These are phyloP conservation scores for Sporisorium reilianum DNA, from an alignment of 1,284 basidiomycete species.

Conservation along the genomic window DNA sequence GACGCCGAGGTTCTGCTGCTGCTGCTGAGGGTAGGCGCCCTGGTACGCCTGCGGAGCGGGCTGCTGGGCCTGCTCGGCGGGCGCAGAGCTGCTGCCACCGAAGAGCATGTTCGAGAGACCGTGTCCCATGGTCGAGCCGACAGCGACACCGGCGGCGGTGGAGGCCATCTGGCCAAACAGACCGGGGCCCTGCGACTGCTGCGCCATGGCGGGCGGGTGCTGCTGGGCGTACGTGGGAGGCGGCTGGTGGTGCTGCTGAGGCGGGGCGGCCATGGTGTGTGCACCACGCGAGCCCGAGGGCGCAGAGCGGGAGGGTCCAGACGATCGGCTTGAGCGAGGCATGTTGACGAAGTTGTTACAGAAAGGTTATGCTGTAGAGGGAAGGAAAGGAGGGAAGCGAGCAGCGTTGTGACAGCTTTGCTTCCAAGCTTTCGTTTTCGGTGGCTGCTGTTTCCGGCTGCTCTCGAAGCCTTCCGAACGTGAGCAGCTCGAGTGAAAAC, in stretches of 20 bases:
- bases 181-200: conserved; percentile 54
- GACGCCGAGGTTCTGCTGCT: conserved; percentile 63
- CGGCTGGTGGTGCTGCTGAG: conserved; percentile 38
- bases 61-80: conserved; percentile 63
- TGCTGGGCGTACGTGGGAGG: conserved; percentile 36
- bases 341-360: conserved; percentile 34
- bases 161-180: conserved; percentile 78
- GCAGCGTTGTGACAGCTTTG: not conserved
- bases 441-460: conserved; percentile 21
- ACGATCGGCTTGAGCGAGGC: conserved; percentile 64
- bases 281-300: conserved; percentile 64
- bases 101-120: conserved; percentile 87
- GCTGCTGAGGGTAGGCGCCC: conserved; percentile 26
- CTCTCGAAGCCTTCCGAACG: conserved; percentile 20
- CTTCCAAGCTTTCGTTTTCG: not conserved
- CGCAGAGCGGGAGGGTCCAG: conserved; percentile 58
- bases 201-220: conserved; percentile 41
- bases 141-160: conserved; percentile 85
- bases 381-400: not conserved
- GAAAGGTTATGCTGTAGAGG: conserved; percentile 16
- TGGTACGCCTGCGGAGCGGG: conserved; percentile 49
- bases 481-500: conserved; percentile 22
- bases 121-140: conserved; percentile 84
- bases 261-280: conserved; percentile 64
- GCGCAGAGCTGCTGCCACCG: conserved; percentile 73